A percentile compares a stretch with the other conserved stretches of the same genome.
Conservation (phyloP, 2,329 filamentous ascomycete genomes). For the Alternaria sp. region DNA sequence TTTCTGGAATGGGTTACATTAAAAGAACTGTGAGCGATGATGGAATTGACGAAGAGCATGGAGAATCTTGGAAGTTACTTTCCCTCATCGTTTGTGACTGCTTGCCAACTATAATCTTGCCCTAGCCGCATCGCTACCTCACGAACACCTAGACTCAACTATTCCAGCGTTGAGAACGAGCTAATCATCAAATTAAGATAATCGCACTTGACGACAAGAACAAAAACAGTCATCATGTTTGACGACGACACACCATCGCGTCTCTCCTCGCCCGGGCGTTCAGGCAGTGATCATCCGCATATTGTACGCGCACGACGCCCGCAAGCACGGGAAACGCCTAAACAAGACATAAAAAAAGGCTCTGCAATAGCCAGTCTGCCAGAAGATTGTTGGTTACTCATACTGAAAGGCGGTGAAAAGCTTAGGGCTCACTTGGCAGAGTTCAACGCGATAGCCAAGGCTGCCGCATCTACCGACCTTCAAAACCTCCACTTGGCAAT, state of each 20-base stretch:
- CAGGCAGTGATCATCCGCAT: neutral
- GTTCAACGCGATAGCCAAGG: neutral
- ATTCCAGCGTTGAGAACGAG: neutral
- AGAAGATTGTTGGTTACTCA: too few species aligned
- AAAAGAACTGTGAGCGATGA: neutral
- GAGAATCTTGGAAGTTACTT: neutral
- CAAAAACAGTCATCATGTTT: neutral
- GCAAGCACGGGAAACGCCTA: neutral
- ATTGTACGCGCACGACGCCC: neutral
- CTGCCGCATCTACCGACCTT: neutral
- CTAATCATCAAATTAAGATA: neutral
- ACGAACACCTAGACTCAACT: neutral
- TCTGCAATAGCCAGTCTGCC: neutral
- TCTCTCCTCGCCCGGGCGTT: neutral
- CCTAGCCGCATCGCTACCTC: neutral
- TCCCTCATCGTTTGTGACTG: neutral
- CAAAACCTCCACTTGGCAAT: slow-evolving; percentile 4
- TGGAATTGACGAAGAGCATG: neutral
- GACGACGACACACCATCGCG: neutral
- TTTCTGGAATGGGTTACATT: slow-evolving; percentile 36
- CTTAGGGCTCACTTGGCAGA: neutral
- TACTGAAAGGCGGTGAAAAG: neutral
- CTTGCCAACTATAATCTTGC: neutral
- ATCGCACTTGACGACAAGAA: neutral
- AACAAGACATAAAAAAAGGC: neutral